phyloP scores from a whole-genome alignment of 345 rosid species.

The Brassica rapa region DNA sequence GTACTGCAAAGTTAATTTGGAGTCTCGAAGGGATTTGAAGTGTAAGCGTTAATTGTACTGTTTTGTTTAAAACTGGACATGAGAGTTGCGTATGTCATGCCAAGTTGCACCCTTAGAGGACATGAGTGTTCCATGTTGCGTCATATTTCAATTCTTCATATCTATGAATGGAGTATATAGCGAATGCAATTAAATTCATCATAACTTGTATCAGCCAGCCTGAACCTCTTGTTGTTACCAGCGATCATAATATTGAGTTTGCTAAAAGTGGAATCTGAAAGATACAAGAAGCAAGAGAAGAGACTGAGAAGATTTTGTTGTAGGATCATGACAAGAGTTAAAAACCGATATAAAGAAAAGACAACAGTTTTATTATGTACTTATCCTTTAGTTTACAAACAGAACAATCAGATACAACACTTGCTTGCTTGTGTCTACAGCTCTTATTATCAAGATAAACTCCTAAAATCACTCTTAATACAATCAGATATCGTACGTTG shows the following conservation, averaged over 20 bases:
- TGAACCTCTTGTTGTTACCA: not conserved
- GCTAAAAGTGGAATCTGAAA: not conserved
- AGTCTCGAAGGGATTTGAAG: no score
- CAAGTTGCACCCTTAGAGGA: not conserved
- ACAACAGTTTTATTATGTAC: not conserved
- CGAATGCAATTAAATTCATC: not conserved
- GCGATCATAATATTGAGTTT: not conserved
- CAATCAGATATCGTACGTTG: not conserved
- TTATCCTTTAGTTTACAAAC: no score
- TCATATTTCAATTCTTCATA: conserved; percentile 2
- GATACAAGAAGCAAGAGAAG: not conserved
- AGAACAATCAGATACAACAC: no score
- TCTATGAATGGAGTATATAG: not conserved
- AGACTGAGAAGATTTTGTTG: not conserved
- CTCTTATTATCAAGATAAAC: not conserved
- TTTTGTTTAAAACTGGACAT: not conserved
- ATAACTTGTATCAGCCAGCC: not conserved
- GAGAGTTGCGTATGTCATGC: not conserved
- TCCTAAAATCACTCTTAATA: not conserved
- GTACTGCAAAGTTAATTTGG: not conserved
- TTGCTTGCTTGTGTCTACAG: not conserved
- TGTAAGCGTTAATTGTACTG: conserved; percentile 18
- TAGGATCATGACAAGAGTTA: conserved; percentile 8
- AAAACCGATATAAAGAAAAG: not conserved
- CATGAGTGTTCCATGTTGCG: not conserved